Evolutionary conservation across 2,329 filamentous ascomycete species (phyloP), one percentile per base, ranked within the genome.

Genomic region (Endoconidiophora polonica): DNA sequence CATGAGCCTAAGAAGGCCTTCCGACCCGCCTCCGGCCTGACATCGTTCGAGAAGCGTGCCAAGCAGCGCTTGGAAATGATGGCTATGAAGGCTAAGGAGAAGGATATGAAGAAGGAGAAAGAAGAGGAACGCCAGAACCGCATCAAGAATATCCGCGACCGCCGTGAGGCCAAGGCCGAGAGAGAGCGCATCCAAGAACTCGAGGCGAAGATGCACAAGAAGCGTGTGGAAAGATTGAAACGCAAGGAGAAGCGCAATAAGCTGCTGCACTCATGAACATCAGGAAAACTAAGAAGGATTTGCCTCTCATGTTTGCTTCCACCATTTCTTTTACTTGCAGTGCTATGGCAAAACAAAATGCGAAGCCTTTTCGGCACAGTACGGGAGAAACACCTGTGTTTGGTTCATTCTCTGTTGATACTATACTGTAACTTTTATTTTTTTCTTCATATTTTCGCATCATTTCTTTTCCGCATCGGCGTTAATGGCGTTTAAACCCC

Each of bases 171-270:
- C 48, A 96, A 95, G 73, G 88, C 86, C 59, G 91, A 96, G 71
- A 87, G 83, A 66, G 86, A 88, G 60, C 74, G 90, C 57, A 96
- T 90, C 62, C 86, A 87, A 65, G 86, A 88, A 71, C 77, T 98
- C 77, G 90, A 87, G 18, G 86, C 87, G 68, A 96, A 91, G 71
- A 96, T 98, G 91, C 90, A 96, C 69, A 79, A 77, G 66, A 96
- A 94, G 74, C 76, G 88, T 54, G 82, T 96, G 10, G 91, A 98
- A 68, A 77, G 91, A 58, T 67, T 94, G 65, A 94, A 87, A 79
- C 77, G 88, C 62, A 84, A 86, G 66, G 91, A 98, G 72, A 96
- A 96, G 80, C 79, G 91, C 62, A 98, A 90, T 67, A 91, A 90
- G 70, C 68, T 86, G 63, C 62, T 83, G 59, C 80, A 81, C 63